Percentiles rank a stretch among this genome's conserved stretches.
Evolutionary conservation across 2,329 filamentous ascomycete genomes (phyloP).

Genomic region (Diaporthe sp.): DNA sequence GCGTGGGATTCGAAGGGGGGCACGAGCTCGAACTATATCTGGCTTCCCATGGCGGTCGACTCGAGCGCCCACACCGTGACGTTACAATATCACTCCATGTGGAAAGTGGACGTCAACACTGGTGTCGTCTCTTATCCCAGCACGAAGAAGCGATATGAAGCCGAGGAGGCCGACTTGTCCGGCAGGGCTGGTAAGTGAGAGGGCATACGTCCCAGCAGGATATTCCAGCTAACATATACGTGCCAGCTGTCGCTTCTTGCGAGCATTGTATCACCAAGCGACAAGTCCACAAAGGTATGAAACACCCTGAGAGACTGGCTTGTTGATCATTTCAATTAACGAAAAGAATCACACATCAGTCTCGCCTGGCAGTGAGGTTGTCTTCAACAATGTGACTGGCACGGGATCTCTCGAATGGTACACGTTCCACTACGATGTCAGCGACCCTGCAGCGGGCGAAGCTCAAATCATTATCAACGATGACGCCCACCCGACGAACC

Average conservation of each 20-base stretch:
- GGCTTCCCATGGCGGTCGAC: slow-evolving; percentile 53
- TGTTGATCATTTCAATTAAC: not conserved
- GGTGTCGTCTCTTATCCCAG: slow-evolving; percentile 50
- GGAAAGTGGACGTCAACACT: slow-evolving; percentile 54
- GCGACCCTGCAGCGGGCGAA: slow-evolving; percentile 49
- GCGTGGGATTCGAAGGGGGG: slow-evolving; percentile 52
- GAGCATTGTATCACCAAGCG: slow-evolving; percentile 32
- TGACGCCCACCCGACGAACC: slow-evolving; percentile 48
- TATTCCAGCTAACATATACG: not conserved
- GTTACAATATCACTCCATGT: slow-evolving; percentile 55
- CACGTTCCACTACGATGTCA: slow-evolving; percentile 52
- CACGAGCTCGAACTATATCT: slow-evolving; percentile 52
- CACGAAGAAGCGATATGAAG: slow-evolving; percentile 51
- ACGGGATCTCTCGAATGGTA: slow-evolving; percentile 52
- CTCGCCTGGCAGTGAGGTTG: slow-evolving; percentile 45
- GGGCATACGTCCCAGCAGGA: not conserved
- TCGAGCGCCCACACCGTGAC: slow-evolving; percentile 48
- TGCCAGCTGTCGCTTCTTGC: slow-evolving; percentile 17
- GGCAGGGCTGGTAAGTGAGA: slow-evolving; percentile 45
- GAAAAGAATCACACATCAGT: slow-evolving; percentile 33
- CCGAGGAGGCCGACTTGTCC: slow-evolving; percentile 45
- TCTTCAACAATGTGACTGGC: slow-evolving; percentile 53
- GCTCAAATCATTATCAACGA: slow-evolving; percentile 52
- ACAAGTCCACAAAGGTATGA: slow-evolving; percentile 16
- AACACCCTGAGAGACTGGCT: not conserved